Base-by-base conservation (phyloP, 2,329 filamentous ascomycete species). In the Trichoderma aggressivum region DNA sequence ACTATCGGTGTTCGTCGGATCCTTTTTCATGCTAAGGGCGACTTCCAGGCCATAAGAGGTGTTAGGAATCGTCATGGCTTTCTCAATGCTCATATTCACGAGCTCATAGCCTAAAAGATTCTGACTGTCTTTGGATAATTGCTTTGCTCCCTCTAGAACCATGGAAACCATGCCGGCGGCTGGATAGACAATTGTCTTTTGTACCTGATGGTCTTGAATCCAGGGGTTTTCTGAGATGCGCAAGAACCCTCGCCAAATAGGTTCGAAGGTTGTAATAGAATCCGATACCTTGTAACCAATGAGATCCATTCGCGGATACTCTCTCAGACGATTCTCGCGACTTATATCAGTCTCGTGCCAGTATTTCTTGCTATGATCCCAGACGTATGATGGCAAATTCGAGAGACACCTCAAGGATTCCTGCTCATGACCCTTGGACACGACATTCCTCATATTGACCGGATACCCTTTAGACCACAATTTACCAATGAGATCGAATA, bases 331-430 rank as follows among this genome's bases (percentile, higher is more conserved):
- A 60, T 82, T 82, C 12, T 82, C 79, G 16, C 77, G 75, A 24
- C 83, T 84, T 3, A 85, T 75, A 53, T 85, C 82, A 1, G 84
- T 84, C 71, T 89, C 86, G 72, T 86, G 82, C 86, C 87, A 88
- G 75, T 87, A 87, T 1, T 76, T 78, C 30, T 82, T 85, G 30
- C 79, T 77, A 71, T 88, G 86, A 34, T 88, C 86, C 86, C 87
- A 89, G 3, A 84, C 82, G 72, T 88, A 88, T 1, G 82, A 80
- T 2, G 87, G 87, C 36, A 89, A 76, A 71, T 84, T 82, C 1
- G 79, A 74, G 3, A 88, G 77, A 24, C 82, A 82, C 67, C 78
- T 79, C n/a, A 75, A 75, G 4, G 47, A 67, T 8, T 36, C n/a
- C 16, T 72, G 70, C 12, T 64, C 53, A 7, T 71, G 55, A 1